These are phyloP conservation scores for Avena atlantica DNA, from an alignment of 176 grass and related monocot species.

Conservation along the genomic window DNA sequence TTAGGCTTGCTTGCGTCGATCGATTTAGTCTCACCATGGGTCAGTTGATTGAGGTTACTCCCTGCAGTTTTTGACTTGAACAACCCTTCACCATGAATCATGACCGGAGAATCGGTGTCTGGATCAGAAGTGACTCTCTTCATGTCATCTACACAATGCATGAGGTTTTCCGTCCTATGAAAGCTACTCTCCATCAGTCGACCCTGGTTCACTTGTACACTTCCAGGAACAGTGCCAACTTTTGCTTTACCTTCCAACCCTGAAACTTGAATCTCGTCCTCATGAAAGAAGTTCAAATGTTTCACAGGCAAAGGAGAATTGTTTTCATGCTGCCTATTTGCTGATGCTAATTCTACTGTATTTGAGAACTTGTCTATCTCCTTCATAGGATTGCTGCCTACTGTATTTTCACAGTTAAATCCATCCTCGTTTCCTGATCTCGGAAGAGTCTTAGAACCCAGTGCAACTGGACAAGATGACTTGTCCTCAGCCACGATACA, in stretches of 20 bases:
- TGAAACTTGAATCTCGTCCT: slow-evolving; percentile 58
- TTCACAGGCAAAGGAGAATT: slow-evolving; percentile 84
- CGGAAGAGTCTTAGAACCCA: slow-evolving; percentile 59
- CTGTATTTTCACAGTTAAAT: slow-evolving; percentile 46
- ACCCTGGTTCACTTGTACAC: slow-evolving; percentile 12
- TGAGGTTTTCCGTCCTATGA: slow-evolving; percentile 29
- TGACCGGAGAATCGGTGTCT: slow-evolving; percentile 11
- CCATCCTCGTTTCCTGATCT: slow-evolving; percentile 46
- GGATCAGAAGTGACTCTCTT: slow-evolving; percentile 31
- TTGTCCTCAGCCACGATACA: slow-evolving; percentile 60
- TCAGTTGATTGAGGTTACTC: slow-evolving; percentile 35
- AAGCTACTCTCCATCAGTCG: slow-evolving; percentile 23
- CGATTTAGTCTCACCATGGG: slow-evolving; percentile 19
- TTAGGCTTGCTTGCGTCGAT: slow-evolving; percentile 38
- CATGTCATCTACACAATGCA: slow-evolving; percentile 28
- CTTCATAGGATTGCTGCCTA: slow-evolving; percentile 55
- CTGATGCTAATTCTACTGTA: slow-evolving; percentile 31
- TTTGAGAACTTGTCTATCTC: slow-evolving; percentile 51
- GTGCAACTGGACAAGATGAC: slow-evolving; percentile 65
- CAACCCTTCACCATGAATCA: slow-evolving; percentile 4
- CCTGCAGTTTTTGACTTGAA: slow-evolving; percentile 31
- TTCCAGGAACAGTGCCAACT: slow-evolving; percentile 14
- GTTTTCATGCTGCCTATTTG: slow-evolving; percentile 41
- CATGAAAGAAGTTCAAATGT: slow-evolving; percentile 86
- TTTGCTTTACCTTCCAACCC: slow-evolving; percentile 45